These are phyloP conservation scores for Metrosideros polymorpha DNA, from an alignment of 441 rosid species.

Conservation along the genomic window DNA sequence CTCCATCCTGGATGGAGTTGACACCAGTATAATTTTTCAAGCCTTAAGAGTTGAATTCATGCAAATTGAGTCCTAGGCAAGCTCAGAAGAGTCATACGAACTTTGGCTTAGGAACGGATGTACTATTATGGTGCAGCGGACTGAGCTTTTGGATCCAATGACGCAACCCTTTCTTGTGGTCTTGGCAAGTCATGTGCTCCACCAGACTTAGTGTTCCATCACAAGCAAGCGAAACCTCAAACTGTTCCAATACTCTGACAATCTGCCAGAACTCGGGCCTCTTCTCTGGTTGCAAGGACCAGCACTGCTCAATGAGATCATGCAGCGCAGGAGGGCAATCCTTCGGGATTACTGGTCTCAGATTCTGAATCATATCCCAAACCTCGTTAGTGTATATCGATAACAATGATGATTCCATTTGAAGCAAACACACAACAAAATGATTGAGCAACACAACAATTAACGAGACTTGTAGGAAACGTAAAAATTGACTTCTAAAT, in stretches of 20 bases:
- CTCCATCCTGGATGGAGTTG: constrained; percentile 30
- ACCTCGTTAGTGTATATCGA: neutral
- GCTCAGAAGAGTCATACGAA: constrained; percentile 28
- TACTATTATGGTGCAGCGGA: constrained; percentile 32
- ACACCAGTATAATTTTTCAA: constrained; percentile 14
- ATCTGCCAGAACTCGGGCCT: constrained; percentile 96
- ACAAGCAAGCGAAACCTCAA: constrained; percentile 39
- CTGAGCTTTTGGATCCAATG: constrained; percentile 91
- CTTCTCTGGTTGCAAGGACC: constrained; percentile 79
- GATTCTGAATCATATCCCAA: constrained; percentile 38
- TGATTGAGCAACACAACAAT: neutral
- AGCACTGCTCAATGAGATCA: constrained; percentile 87
- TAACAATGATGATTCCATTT: neutral
- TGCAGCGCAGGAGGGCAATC: constrained; percentile 66
- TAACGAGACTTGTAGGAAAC: neutral
- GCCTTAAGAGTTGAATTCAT: constrained; percentile 2
- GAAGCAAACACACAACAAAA: neutral
- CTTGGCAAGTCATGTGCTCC: constrained; percentile 33
- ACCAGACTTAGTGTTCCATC: constrained; percentile 62
- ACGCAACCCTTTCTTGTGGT: constrained; percentile 69
- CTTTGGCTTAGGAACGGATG: constrained; percentile 51
- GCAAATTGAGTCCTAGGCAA: neutral
- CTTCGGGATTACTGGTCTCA: constrained; percentile 70
- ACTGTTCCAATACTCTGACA: constrained; percentile 80
- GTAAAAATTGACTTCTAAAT: neutral